A percentile compares a stretch with the other conserved stretches of the same genome.
These are phyloP conservation scores for Alternaria novae-zelandiae DNA, from an alignment of 2,329 filamentous ascomycete genomes.

Conservation along the genomic window DNA sequence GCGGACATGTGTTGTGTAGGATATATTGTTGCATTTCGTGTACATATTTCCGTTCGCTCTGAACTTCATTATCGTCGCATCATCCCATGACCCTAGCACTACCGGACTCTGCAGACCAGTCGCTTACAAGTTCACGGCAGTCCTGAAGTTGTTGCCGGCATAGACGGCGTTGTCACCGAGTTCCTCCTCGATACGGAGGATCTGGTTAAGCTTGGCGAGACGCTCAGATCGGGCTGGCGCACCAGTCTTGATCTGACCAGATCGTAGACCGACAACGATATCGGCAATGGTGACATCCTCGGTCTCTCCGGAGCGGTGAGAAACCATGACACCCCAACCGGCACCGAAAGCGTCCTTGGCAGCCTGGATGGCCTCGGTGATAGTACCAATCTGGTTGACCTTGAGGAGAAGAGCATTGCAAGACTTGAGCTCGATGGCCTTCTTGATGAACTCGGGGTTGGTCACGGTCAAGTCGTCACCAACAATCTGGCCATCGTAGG, in stretches of 20 bases:
- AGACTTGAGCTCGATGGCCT: slow-evolving; percentile 98
- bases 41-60: slow-evolving; percentile 5
- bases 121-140: slow-evolving; percentile 72
- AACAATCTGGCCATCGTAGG: slow-evolving; percentile 96
- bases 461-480: slow-evolving; percentile 99
- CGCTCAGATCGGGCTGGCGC: slow-evolving; percentile 90
- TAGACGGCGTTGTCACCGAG: slow-evolving; percentile 84
- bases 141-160: slow-evolving; percentile 92
- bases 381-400: slow-evolving; percentile 99
- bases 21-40: slow-evolving; percentile 9
- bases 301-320: slow-evolving; percentile 98
- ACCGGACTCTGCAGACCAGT: neutral
- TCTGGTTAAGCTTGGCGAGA: slow-evolving; percentile 99
- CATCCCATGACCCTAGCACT: neutral
- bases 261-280: slow-evolving; percentile 93
- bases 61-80: slow-evolving; percentile 11
- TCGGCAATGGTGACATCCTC: slow-evolving; percentile 99
- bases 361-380: slow-evolving; percentile 98
- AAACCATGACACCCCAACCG: slow-evolving; percentile 99
- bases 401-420: slow-evolving; percentile 98
- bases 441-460: slow-evolving; percentile 99
- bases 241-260: slow-evolving; percentile 79
- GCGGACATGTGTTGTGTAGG: neutral
- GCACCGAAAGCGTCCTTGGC: slow-evolving; percentile 96
- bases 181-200: slow-evolving; percentile 99